Conservation (phyloP, 1,139 yeast species). For the Candida frijolesensis region DNA sequence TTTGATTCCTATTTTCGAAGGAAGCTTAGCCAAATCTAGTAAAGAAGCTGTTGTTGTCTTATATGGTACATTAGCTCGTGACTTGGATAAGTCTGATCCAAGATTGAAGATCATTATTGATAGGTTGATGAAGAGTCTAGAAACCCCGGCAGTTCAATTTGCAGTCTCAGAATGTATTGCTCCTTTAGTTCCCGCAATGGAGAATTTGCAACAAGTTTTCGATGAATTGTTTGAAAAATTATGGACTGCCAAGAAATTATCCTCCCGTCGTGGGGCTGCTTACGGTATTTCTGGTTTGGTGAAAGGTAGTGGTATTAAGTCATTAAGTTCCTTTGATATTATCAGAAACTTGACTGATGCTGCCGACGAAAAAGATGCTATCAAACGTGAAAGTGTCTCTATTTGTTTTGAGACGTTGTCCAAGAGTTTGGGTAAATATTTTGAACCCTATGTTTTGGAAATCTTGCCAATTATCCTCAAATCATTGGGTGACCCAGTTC, state of each 20-base stretch:
- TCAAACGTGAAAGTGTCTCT: constrained; percentile 85
- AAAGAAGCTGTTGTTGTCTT: constrained; percentile 82
- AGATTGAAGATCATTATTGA: constrained; percentile 69
- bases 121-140: constrained; percentile 71
- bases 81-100: constrained; percentile 63
- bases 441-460: constrained; percentile 94
- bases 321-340: constrained; percentile 74
- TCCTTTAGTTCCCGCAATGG: constrained; percentile 68
- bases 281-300: constrained; percentile 94
- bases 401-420: constrained; percentile 86
- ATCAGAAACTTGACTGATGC: constrained; percentile 81
- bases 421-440: constrained; percentile 67
- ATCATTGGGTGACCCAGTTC: constrained; percentile 79
- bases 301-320: constrained; percentile 83
- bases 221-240: constrained; percentile 61
- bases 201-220: constrained; percentile 53
- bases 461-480: constrained; percentile 78
- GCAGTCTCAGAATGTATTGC: constrained; percentile 87
- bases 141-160: constrained; percentile 84
- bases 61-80: constrained; percentile 87
- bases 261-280: constrained; percentile 88
- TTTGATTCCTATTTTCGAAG: constrained; percentile 78
- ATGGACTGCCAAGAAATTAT: constrained; percentile 51
- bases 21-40: constrained; percentile 53
- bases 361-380: constrained; percentile 78